Percentiles rank a stretch among this genome's conserved stretches.
These are phyloP conservation scores for Malania oleifera DNA, from an alignment of 164 flowering plant species.

Conservation along the genomic window DNA sequence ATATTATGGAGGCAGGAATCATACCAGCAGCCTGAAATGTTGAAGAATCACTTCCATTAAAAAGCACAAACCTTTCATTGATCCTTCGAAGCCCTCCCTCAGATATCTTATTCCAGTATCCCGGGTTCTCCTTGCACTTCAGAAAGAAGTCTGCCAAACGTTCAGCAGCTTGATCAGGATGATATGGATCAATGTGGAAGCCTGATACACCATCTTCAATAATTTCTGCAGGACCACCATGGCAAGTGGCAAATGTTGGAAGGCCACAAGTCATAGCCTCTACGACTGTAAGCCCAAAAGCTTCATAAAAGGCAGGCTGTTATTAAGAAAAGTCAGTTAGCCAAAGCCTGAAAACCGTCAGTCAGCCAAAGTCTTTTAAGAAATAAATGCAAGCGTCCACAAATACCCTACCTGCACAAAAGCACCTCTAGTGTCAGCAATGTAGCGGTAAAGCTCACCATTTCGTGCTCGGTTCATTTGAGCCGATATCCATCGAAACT, in stretches of 20 bases:
- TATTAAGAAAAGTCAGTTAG: not conserved
- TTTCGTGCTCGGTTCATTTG: conserved; percentile 86
- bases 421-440: conserved; percentile 82
- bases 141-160: conserved; percentile 59
- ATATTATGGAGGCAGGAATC: conserved; percentile 2
- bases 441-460: conserved; percentile 93
- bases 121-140: conserved; percentile 55
- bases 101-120: conserved; percentile 71
- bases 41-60: not conserved
- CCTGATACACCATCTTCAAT: conserved; percentile 90
- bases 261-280: conserved; percentile 99
- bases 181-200: conserved; percentile 93
- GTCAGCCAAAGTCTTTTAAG: not conserved
- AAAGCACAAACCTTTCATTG: conserved; percentile 52
- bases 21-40: not conserved
- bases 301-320: conserved; percentile 97
- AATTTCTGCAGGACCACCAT: conserved; percentile 97
- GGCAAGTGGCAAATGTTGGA: conserved; percentile 94
- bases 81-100: conserved; percentile 59
- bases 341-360: not conserved
- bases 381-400: not conserved
- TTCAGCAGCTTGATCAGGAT: conserved; percentile 66
- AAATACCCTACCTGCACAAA: conserved; percentile 72
- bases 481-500: conserved; percentile 77
- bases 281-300: conserved; percentile 95